These are phyloP conservation scores for Venturia oleaginea DNA, from an alignment of 2,329 filamentous ascomycete genomes.

Conservation along the genomic window DNA sequence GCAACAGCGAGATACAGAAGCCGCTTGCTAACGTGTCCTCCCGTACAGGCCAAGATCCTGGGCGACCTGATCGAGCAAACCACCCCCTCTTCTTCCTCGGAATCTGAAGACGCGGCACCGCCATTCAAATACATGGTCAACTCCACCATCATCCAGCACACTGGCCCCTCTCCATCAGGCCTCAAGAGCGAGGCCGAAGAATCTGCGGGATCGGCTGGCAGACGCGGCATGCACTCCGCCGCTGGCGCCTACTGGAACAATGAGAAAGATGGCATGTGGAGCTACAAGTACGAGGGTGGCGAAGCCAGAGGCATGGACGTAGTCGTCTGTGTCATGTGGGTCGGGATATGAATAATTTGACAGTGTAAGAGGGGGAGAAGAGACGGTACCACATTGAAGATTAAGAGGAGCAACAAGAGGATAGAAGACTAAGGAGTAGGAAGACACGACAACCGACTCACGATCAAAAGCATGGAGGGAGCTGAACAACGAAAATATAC, in stretches of 20 bases:
- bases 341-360: constrained; percentile 47
- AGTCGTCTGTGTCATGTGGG: constrained; percentile 57
- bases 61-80: constrained; percentile 44
- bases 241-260: constrained; percentile 85
- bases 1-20: not conserved
- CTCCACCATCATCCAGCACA: constrained; percentile 95
- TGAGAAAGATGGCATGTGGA: constrained; percentile 85
- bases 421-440: not conserved
- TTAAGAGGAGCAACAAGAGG: not conserved
- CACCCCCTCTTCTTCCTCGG: constrained; percentile 51
- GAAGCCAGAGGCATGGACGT: constrained; percentile 45
- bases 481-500: not conserved
- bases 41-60: constrained; percentile 1
- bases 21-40: not conserved
- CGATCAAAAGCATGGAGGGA: not conserved
- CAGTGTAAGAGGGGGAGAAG: not conserved
- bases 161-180: constrained; percentile 36
- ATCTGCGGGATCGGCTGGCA: constrained; percentile 64
- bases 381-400: not conserved
- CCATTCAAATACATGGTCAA: constrained; percentile 92
- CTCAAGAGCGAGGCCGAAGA: constrained; percentile 38
- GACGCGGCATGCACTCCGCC: constrained; percentile 83
- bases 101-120: constrained; percentile 35
- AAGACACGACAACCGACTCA: not conserved
- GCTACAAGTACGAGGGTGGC: constrained; percentile 66